Percentiles rank a stretch among this genome's conserved stretches.
phyloP scores from a whole-genome alignment of 2,329 filamentous ascomycete genomes.

The Apiospora saccharicola region DNA sequence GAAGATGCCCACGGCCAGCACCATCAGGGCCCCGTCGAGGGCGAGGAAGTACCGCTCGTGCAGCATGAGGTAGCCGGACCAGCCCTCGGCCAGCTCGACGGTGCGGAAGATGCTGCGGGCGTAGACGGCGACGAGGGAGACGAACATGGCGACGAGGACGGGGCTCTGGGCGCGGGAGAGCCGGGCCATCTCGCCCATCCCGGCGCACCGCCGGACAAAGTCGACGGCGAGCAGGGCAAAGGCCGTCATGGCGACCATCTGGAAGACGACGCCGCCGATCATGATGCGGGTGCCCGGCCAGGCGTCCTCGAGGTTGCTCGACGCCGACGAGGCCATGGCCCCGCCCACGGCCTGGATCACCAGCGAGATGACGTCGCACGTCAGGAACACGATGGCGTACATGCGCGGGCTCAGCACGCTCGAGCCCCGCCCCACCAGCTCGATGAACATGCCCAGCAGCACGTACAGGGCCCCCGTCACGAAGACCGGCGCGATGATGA shows the following conservation, averaged over 20 bases:
- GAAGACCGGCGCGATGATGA: slow-evolving; percentile 55
- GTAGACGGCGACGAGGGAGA: slow-evolving; percentile 54
- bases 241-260: slow-evolving; percentile 55
- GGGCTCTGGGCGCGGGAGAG: slow-evolving; percentile 32
- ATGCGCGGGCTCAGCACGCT: slow-evolving; percentile 50
- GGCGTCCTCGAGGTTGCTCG: slow-evolving; percentile 33
- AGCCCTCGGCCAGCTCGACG: slow-evolving; percentile 57
- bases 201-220: slow-evolving; percentile 42
- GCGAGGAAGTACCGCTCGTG: slow-evolving; percentile 57
- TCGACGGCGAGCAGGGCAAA: slow-evolving; percentile 48
- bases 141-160: slow-evolving; percentile 45
- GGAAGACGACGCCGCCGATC: slow-evolving; percentile 59
- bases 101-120: slow-evolving; percentile 58
- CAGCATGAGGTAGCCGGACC: slow-evolving; percentile 57
- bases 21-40: slow-evolving; percentile 58
- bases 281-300: slow-evolving; percentile 56
- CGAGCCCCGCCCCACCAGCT: slow-evolving; percentile 49
- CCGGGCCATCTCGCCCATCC: slow-evolving; percentile 31
- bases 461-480: slow-evolving; percentile 60
- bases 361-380: slow-evolving; percentile 54
- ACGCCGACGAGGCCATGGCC: slow-evolving; percentile 49
- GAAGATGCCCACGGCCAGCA: slow-evolving; percentile 52
- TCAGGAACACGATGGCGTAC: slow-evolving; percentile 57
- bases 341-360: slow-evolving; percentile 54
- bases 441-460: slow-evolving; percentile 55